Evolutionary conservation across 2,329 filamentous ascomycete species (phyloP).

Genomic region (Ambrosiella cleistominuta): DNA sequence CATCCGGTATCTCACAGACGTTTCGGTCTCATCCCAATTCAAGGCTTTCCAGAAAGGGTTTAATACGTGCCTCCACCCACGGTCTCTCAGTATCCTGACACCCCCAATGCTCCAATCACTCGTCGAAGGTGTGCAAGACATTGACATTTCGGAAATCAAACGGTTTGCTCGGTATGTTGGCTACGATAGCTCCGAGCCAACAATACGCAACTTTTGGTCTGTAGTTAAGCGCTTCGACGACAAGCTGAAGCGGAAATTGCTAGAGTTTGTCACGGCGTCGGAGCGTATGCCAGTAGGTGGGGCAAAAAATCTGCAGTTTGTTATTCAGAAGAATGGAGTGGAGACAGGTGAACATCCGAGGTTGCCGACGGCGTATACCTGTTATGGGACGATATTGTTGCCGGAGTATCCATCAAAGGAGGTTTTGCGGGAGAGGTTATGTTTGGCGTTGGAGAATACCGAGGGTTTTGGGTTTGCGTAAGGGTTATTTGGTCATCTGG

Average conservation of each 20-base stretch:
- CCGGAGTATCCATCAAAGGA: constrained; percentile 63
- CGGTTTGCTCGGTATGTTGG: constrained; percentile 62
- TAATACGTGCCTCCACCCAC: constrained; percentile 50
- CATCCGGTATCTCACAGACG: constrained; percentile 62
- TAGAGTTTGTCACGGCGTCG: constrained; percentile 91
- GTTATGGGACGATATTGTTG: constrained; percentile 73
- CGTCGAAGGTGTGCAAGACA: constrained; percentile 67
- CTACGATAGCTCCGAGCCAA: constrained; percentile 51
- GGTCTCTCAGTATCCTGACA: constrained; percentile 55
- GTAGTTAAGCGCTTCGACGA: constrained; percentile 52
- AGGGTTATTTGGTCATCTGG: constrained; percentile 6
- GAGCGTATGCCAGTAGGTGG: constrained; percentile 82
- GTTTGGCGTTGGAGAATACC: constrained; percentile 74
- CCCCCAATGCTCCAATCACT: constrained; percentile 55
- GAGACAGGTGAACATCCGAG: constrained; percentile 35
- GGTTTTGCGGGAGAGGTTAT: constrained; percentile 54
- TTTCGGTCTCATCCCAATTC: constrained; percentile 61
- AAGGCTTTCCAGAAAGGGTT: constrained; percentile 71
- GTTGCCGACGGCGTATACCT: constrained; percentile 79
- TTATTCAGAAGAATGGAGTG: constrained; percentile 60
- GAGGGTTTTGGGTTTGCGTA: constrained; percentile 76
- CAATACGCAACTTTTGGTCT: constrained; percentile 69
- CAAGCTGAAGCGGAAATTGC: constrained; percentile 53
- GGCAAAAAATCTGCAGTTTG: constrained; percentile 64
- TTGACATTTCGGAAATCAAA: constrained; percentile 59